Percentiles rank a stretch among this genome's conserved stretches.
Evolutionary conservation across 169 alveolate genomes (phyloP).

Genomic region (Theileria luwenshuni): DNA sequence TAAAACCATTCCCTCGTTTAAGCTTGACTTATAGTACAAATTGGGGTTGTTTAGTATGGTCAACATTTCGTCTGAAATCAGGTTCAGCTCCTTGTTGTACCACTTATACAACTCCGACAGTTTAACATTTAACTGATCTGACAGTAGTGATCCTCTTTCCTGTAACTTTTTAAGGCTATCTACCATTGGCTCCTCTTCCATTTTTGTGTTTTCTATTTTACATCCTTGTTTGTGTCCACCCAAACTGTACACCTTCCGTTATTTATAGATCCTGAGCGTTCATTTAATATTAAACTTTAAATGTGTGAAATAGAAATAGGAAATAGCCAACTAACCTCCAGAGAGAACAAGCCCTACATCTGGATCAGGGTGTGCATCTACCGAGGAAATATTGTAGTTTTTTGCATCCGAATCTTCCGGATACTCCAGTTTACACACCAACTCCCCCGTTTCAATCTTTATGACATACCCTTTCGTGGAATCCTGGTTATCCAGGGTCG

Average conservation of each 20-base stretch:
- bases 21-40: background rate
- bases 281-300: conserved; percentile 1
- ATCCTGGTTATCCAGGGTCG: conserved; percentile 30
- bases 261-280: conserved; percentile 14
- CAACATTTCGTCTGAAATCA: conserved; percentile 23
- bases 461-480: conserved; percentile 21
- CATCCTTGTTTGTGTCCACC: conserved; percentile 18
- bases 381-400: conserved; percentile 24
- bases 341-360: conserved; percentile 46
- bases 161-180: conserved; percentile 19
- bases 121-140: conserved; percentile 22
- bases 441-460: conserved; percentile 29
- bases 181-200: conserved; percentile 10
- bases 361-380: conserved; percentile 43
- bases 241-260: conserved; percentile 49
- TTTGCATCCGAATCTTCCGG: background rate
- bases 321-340: conserved; percentile 32
- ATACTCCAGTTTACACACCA: conserved; percentile 4
- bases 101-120: conserved; percentile 27
- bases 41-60: conserved; percentile 9
- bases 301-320: conserved; percentile 2
- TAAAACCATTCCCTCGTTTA: background rate
- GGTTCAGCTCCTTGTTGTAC: conserved; percentile 22
- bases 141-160: background rate
- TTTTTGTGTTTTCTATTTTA: conserved; percentile 6